Evolutionary conservation across 139 green algal species (phyloP).

Genomic region (Astrephomene gubernaculifera): DNA sequence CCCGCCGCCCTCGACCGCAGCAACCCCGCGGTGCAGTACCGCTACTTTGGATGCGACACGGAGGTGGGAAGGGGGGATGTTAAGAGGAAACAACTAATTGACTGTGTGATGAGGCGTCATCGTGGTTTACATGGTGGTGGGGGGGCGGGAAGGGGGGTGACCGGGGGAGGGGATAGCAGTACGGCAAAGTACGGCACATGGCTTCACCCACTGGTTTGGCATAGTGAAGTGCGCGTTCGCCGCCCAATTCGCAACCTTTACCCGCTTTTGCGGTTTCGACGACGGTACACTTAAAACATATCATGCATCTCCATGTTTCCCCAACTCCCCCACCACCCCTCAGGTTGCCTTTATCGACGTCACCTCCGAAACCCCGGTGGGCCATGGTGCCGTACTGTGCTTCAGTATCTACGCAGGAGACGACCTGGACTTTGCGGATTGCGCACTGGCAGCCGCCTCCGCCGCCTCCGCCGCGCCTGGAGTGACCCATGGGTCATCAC

Average conservation of each 20-base stretch:
- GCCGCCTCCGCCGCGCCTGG: neutral
- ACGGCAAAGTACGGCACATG: neutral
- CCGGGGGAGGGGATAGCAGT: neutral
- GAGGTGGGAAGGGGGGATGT: conserved; percentile 70
- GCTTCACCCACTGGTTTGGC: too few relatives aligned
- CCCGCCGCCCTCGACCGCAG: neutral
- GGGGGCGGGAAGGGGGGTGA: neutral
- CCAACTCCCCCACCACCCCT: neutral
- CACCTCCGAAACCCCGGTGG: conserved; percentile 86
- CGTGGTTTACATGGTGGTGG: neutral
- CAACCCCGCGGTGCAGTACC: conserved; percentile 9
- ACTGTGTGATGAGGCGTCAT: too few relatives aligned
- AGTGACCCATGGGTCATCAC: neutral
- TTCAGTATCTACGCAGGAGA: conserved; percentile 90
- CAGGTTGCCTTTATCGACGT: conserved; percentile 86
- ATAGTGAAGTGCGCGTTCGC: too few relatives aligned
- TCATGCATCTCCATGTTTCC: too few relatives aligned
- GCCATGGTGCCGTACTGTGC: conserved; percentile 92
- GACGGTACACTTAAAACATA: too few relatives aligned
- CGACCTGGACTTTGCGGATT: conserved; percentile 31
- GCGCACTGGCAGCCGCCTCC: neutral
- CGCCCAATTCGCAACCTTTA: too few relatives aligned
- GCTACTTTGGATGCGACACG: conserved; percentile 91
- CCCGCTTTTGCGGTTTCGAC: too few relatives aligned
- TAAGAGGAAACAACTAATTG: too few relatives aligned